Conservation (phyloP, 1,139 yeast genomes). For the Candida sp. region DNA sequence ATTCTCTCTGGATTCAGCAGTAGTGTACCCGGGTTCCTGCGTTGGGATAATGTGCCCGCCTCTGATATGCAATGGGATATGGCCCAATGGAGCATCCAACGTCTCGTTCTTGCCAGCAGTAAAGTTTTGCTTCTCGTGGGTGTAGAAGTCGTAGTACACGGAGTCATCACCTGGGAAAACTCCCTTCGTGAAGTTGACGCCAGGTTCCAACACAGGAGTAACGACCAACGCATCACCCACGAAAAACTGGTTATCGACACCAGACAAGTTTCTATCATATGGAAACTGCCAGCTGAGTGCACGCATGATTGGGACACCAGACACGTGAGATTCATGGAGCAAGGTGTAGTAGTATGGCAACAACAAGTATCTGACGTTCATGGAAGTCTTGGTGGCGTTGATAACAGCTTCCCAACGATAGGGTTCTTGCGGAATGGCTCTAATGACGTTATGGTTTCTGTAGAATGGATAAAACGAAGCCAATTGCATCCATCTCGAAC, state of each 20-base stretch:
- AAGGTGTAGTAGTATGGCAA: slow-evolving; percentile 27
- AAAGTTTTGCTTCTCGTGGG: slow-evolving; percentile 22
- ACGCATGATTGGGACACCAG: slow-evolving; percentile 24
- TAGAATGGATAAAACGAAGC: slow-evolving; percentile 28
- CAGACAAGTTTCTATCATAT: slow-evolving; percentile 16
- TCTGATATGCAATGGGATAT: slow-evolving; percentile 23
- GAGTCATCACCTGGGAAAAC: slow-evolving; percentile 27
- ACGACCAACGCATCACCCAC: slow-evolving; percentile 27
- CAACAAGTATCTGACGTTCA: slow-evolving; percentile 22
- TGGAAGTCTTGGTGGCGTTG: slow-evolving; percentile 22
- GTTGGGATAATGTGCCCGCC: slow-evolving; percentile 25
- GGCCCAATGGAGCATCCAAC: slow-evolving; percentile 25
- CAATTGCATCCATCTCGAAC: slow-evolving; percentile 30
- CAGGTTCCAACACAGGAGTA: slow-evolving; percentile 26
- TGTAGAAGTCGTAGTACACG: slow-evolving; percentile 38
- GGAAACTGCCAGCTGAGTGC: slow-evolving; percentile 26
- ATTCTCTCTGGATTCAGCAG: slow-evolving; percentile 29
- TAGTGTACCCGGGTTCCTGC: slow-evolving; percentile 35
- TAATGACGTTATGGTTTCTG: slow-evolving; percentile 24
- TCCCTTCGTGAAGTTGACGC: slow-evolving; percentile 25
- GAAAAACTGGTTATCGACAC: slow-evolving; percentile 24
- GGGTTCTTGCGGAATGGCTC: slow-evolving; percentile 26
- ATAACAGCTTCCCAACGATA: slow-evolving; percentile 24
- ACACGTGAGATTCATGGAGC: slow-evolving; percentile 22
- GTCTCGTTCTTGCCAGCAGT: slow-evolving; percentile 24